Base-by-base conservation (phyloP, 495 filamentous ascomycete species). In the Lasiosphaeriaceae sp. region DNA sequence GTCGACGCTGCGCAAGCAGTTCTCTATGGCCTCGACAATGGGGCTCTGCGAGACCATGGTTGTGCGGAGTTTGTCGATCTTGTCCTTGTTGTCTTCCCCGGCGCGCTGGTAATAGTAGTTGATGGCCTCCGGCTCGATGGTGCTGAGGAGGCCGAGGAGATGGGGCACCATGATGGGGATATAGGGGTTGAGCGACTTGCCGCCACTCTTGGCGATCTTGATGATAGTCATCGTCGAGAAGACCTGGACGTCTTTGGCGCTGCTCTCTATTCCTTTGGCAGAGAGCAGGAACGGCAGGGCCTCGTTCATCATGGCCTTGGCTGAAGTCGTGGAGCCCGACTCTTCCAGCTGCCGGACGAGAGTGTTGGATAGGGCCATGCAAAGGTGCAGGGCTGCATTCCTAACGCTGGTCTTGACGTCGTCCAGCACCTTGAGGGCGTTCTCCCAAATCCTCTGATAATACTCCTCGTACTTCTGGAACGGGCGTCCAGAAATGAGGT, bases 361-460 rank as follows among this genome's bases (percentile, higher is more conserved):
- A 9, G 89, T 86, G 41, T 86, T 88, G 4, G 90, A 92, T 50
- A 97, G 78, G 1, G 84, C 83, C 66, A 90, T 86, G 56, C 91
- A 93, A 2, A 98, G 80, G 46, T 86, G 84, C 47, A 90, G 73
- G 17, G 94, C 94, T 0, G 92, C 89, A 22, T 76, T 74, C 41
- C 94, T 83, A 12, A 97, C 94, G 9, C 88, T 90, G 22, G 86
- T 87, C 71, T 98, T 98, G 62, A 96, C 94, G 69, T 98, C 94
- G 69, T 98, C 94, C 14, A 96, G 69, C 5, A 90, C 87, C 61
- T 89, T 93, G 71, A 97, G 89, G 2, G 88, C 83, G 22, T 86
- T 81, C 8, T 80, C 76, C 85, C 92, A 96, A 55, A 97, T 93
- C 35, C 90, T 81, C 53, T 85, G 82, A 47, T 96, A 83, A 62